Evolutionary conservation across 1,139 yeast genomes (phyloP).

Genomic region (Kurtzmaniella natalensis): DNA sequence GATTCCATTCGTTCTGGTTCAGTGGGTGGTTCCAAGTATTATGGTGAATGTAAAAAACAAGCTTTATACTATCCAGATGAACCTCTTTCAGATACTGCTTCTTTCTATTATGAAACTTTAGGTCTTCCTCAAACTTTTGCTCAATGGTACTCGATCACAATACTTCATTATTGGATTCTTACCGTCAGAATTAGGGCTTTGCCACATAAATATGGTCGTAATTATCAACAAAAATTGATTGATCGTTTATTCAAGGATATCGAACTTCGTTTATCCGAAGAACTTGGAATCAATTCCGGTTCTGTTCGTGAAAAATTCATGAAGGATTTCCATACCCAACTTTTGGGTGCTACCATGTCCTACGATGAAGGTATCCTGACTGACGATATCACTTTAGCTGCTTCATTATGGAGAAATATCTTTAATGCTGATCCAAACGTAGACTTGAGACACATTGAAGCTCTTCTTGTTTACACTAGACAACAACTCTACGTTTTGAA

Average conservation of each 20-base stretch:
- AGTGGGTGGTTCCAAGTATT: slow-evolving; percentile 84
- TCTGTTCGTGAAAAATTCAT: slow-evolving; percentile 80
- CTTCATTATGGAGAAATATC: slow-evolving; percentile 87
- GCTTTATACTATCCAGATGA: slow-evolving; percentile 74
- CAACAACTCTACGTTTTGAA: slow-evolving; percentile 84
- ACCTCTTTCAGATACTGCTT: slow-evolving; percentile 59
- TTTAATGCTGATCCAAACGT: slow-evolving; percentile 82
- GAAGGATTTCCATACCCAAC: slow-evolving; percentile 86
- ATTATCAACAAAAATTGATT: slow-evolving; percentile 87
- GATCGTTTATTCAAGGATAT: slow-evolving; percentile 88
- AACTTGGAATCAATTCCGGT: slow-evolving; percentile 79
- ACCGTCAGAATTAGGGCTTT: slow-evolving; percentile 93
- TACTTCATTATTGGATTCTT: slow-evolving; percentile 89
- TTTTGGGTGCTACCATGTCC: slow-evolving; percentile 83
- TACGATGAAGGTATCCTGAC: slow-evolving; percentile 89
- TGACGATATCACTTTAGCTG: slow-evolving; percentile 79
- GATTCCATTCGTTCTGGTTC: slow-evolving; percentile 91
- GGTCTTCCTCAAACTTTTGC: slow-evolving; percentile 82
- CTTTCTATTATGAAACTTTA: slow-evolving; percentile 73
- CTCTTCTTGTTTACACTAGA: slow-evolving; percentile 81
- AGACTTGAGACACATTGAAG: slow-evolving; percentile 82
- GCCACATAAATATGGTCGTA: slow-evolving; percentile 84
- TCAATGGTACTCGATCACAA: slow-evolving; percentile 92
- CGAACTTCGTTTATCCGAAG: slow-evolving; percentile 79
- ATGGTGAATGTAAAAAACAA: slow-evolving; percentile 82